Conservation (phyloP, 371 early-diverging fungal species). For the Basidiobolus meristosporus region DNA sequence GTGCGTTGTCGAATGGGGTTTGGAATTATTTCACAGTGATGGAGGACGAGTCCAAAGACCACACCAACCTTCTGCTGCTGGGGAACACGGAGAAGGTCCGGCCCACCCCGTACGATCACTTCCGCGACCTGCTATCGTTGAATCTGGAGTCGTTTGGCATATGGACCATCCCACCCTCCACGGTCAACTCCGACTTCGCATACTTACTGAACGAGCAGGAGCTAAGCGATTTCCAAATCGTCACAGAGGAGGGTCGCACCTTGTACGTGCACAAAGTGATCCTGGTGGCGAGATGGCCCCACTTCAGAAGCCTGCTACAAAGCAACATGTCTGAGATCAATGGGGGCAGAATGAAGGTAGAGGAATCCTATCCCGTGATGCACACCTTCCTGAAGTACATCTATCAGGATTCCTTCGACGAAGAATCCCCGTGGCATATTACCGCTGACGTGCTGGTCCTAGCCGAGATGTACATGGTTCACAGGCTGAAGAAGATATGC, state of each 20-base stretch:
- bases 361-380: conserved; percentile 31
- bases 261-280: conserved; percentile 42
- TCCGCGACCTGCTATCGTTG: conserved; percentile 24
- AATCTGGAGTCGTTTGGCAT: conserved; percentile 37
- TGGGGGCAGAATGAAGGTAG: conserved; percentile 25
- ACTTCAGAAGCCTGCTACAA: conserved; percentile 34
- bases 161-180: conserved; percentile 24
- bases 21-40: conserved; percentile 51
- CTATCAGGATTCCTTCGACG: conserved; percentile 37
- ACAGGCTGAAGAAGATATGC: conserved; percentile 28
- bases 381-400: conserved; percentile 35
- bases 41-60: conserved; percentile 15
- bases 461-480: conserved; percentile 34
- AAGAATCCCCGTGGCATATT: background rate
- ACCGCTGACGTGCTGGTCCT: conserved; percentile 33
- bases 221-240: conserved; percentile 35
- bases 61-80: conserved; percentile 27
- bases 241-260: conserved; percentile 17
- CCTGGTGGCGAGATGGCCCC: conserved; percentile 48
- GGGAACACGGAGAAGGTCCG: conserved; percentile 29
- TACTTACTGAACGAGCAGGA: conserved; percentile 26
- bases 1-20: conserved; percentile 20
- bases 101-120: conserved; percentile 22
- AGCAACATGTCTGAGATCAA: conserved; percentile 46
- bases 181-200: conserved; percentile 24